Percentiles rank a stretch among this genome's conserved stretches.
These are phyloP conservation scores for Fusarium pininemorale DNA, from an alignment of 2,329 filamentous ascomycete genomes.

Conservation along the genomic window DNA sequence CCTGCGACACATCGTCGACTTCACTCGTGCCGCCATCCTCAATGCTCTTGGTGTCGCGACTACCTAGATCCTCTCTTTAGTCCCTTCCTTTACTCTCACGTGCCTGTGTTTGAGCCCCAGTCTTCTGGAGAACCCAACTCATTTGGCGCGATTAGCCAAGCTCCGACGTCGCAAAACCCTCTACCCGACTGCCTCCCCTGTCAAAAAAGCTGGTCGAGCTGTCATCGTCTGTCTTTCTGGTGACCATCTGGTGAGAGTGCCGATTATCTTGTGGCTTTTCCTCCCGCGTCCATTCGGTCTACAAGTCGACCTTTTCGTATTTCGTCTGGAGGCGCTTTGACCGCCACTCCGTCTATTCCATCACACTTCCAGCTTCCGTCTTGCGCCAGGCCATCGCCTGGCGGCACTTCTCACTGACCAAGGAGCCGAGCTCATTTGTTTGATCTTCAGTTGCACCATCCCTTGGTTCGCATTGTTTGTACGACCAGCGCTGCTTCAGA, in stretches of 20 bases:
- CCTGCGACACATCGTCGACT: neutral
- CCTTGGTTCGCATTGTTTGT: conserved; percentile 31
- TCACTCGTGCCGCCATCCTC: neutral
- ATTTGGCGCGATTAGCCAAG: conserved; percentile 35
- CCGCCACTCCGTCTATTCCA: conserved; percentile 20
- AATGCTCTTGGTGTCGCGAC: conserved; percentile 15
- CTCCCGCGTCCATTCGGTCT: conserved; percentile 10
- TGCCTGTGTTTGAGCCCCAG: conserved; percentile 18
- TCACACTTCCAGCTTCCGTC: conserved; percentile 16
- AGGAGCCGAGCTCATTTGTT: conserved; percentile 25
- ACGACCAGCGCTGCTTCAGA: conserved; percentile 28
- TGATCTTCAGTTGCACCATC: conserved; percentile 28
- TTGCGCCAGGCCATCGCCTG: conserved; percentile 34
- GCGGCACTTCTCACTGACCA: conserved; percentile 34
- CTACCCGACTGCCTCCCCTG: conserved; percentile 18
- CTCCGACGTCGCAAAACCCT: conserved; percentile 42
- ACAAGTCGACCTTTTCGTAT: conserved; percentile 3
- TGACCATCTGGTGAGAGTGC: conserved; percentile 22
- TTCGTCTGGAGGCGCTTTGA: conserved; percentile 23
- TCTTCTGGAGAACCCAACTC: conserved; percentile 34
- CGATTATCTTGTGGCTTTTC: conserved; percentile 7
- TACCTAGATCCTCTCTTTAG: neutral
- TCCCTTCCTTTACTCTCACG: conserved; percentile 22
- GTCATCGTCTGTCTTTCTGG: neutral
- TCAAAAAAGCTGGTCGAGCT: conserved; percentile 9